Percentiles rank a stretch among this genome's conserved stretches.
These are phyloP conservation scores for Ustilago sp. DNA, from an alignment of 1,284 basidiomycete species.

Conservation along the genomic window DNA sequence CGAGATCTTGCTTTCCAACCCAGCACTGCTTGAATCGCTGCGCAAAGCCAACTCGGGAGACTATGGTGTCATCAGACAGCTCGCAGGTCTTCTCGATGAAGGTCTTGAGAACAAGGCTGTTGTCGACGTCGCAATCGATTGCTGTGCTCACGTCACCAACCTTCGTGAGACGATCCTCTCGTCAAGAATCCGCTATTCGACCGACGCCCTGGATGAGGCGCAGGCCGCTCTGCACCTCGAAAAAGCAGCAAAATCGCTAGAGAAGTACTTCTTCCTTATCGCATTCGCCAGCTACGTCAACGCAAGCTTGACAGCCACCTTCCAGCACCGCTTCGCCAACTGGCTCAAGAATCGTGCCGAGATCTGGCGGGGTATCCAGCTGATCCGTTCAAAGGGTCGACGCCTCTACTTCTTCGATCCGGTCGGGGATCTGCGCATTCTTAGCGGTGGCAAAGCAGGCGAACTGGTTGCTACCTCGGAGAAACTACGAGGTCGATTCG, in stretches of 20 bases:
- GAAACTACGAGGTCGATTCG: slow-evolving; percentile 46
- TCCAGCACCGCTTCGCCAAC: slow-evolving; percentile 81
- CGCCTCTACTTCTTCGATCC: slow-evolving; percentile 69
- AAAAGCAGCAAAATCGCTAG: slow-evolving; percentile 70
- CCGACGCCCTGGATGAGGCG: slow-evolving; percentile 52
- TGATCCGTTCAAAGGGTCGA: slow-evolving; percentile 54
- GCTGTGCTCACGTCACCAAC: slow-evolving; percentile 65
- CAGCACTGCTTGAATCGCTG: slow-evolving; percentile 60
- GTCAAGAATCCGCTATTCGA: slow-evolving; percentile 61
- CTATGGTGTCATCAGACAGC: slow-evolving; percentile 64
- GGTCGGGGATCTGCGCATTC: slow-evolving; percentile 61
- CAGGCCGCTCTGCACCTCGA: slow-evolving; percentile 54
- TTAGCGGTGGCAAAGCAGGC: slow-evolving; percentile 53
- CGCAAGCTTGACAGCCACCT: slow-evolving; percentile 75
- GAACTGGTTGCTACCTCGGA: slow-evolving; percentile 53
- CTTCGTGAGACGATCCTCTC: slow-evolving; percentile 65
- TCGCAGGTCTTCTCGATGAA: slow-evolving; percentile 65
- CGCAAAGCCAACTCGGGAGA: slow-evolving; percentile 65
- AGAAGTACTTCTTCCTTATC: slow-evolving; percentile 87
- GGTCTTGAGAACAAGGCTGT: slow-evolving; percentile 64
- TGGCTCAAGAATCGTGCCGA: slow-evolving; percentile 90
- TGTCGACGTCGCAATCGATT: slow-evolving; percentile 66
- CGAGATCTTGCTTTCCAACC: slow-evolving; percentile 62
- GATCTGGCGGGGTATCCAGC: slow-evolving; percentile 78
- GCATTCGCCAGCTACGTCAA: slow-evolving; percentile 93